These are phyloP conservation scores for Nymphaea colorata DNA, from an alignment of 164 flowering plant species.

Conservation along the genomic window DNA sequence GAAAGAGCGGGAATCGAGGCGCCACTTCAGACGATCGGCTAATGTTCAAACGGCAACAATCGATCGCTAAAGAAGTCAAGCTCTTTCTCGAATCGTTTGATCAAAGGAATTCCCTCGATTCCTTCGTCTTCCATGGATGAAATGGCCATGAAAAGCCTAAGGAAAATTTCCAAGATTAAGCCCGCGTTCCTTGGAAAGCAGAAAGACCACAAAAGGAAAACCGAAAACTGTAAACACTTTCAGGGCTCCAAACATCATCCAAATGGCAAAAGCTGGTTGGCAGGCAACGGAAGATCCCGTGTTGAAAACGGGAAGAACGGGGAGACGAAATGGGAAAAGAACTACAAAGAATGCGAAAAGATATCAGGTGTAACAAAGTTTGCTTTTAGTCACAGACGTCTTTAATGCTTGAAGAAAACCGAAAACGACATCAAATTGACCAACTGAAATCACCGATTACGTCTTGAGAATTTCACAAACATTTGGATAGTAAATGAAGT, in stretches of 20 bases:
- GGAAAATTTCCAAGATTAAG: too few species aligned
- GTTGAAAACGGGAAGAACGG: background rate
- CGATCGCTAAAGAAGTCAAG: background rate
- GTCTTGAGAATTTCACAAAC: background rate
- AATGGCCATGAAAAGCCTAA: too few species aligned
- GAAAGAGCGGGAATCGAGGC: background rate
- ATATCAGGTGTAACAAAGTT: background rate
- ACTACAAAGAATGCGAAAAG: background rate
- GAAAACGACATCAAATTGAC: background rate
- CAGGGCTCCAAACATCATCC: background rate
- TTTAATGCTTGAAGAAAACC: background rate
- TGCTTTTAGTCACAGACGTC: background rate
- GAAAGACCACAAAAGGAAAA: background rate
- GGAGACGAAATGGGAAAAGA: background rate
- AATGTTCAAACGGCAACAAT: background rate
- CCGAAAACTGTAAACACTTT: background rate
- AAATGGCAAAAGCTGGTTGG: background rate
- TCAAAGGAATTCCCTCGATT: too few species aligned
- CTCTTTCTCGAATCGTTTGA: too few species aligned
- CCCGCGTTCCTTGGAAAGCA: background rate
- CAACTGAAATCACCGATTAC: background rate
- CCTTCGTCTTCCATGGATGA: too few species aligned
- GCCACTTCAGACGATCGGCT: background rate
- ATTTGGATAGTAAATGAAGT: background rate
- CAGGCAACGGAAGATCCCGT: background rate